Percentiles rank a stretch among this genome's conserved stretches.
These are phyloP conservation scores for Heterobasidion occidentale DNA, from an alignment of 1,284 basidiomycete species.

Conservation along the genomic window DNA sequence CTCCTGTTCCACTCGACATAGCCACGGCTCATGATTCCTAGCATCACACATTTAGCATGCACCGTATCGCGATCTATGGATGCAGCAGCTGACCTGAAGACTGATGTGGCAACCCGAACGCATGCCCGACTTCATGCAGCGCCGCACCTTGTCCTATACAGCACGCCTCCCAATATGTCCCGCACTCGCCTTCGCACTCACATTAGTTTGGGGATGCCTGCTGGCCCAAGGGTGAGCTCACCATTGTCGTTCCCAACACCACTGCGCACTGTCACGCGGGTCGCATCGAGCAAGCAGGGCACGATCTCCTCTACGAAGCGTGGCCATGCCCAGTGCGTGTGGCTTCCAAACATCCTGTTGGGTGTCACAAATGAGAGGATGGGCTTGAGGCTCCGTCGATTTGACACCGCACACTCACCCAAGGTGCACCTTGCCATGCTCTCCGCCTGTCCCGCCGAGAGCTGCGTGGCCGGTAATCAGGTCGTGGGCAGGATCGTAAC, in stretches of 20 bases:
- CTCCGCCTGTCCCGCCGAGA: not conserved
- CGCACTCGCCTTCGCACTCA: not conserved
- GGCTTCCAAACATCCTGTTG: not conserved
- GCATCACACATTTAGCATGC: not conserved
- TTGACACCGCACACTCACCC: not conserved
- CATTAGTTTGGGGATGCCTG: not conserved
- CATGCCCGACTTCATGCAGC: constrained; percentile 1
- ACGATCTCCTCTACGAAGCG: not conserved
- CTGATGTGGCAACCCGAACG: not conserved
- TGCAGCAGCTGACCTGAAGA: not conserved
- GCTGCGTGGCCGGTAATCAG: not conserved
- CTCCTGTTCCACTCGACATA: constrained; percentile 2
- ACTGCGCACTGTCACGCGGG: not conserved
- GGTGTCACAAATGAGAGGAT: not conserved
- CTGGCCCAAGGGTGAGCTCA: too few species aligned
- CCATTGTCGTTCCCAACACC: too few species aligned
- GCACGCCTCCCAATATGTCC: constrained; percentile 2
- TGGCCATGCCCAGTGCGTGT: constrained; percentile 3
- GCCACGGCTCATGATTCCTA: constrained; percentile 1
- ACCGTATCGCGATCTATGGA: not conserved
- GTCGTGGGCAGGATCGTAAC: not conserved
- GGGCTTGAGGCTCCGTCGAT: not conserved
- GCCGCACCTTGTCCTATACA: not conserved
- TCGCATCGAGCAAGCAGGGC: constrained; percentile 1
- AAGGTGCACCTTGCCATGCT: not conserved